These are phyloP conservation scores for Rhizodiscina lignyota DNA, from an alignment of 495 filamentous ascomycete genomes.

Conservation along the genomic window DNA sequence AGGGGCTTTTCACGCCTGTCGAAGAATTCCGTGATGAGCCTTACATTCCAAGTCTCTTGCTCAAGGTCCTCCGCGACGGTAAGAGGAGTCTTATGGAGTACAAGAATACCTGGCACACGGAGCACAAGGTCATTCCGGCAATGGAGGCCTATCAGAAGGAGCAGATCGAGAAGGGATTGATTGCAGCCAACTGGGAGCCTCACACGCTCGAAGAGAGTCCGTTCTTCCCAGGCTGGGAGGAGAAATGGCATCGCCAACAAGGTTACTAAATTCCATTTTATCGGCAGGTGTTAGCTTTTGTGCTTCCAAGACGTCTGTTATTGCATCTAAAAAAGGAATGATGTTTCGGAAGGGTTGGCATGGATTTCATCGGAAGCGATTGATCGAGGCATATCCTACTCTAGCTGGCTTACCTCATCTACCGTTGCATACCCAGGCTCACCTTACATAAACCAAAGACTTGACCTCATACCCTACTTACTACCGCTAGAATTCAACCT, in stretches of 20 bases:
- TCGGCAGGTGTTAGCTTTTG: too few relatives aligned
- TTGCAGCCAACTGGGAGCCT: slow-evolving; percentile 50
- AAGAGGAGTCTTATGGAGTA: slow-evolving; percentile 66
- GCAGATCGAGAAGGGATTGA: slow-evolving; percentile 47
- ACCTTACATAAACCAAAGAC: too few relatives aligned
- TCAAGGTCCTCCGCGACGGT: slow-evolving; percentile 53
- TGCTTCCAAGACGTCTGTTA: too few relatives aligned
- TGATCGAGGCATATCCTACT: too few relatives aligned
- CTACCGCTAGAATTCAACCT: too few relatives aligned
- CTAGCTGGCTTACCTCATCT: too few relatives aligned
- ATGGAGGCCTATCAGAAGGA: slow-evolving; percentile 52
- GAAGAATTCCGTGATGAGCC: slow-evolving; percentile 58
- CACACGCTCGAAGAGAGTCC: slow-evolving; percentile 68
- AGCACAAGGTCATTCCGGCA: slow-evolving; percentile 55
- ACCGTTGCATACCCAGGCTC: too few relatives aligned
- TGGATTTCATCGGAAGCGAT: too few relatives aligned
- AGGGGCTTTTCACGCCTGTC: slow-evolving; percentile 69
- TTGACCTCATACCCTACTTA: too few relatives aligned
- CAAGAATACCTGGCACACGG: slow-evolving; percentile 72
- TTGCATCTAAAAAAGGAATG: too few relatives aligned
- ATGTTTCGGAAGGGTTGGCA: too few relatives aligned
- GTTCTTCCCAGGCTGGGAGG: slow-evolving; percentile 68
- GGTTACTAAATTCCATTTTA: slow-evolving; percentile 27
- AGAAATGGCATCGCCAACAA: slow-evolving; percentile 67
- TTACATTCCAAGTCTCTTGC: slow-evolving; percentile 50